Evolutionary conservation across 202 grass and related monocot genomes (phyloP), one percentile per base, ranked within the genome.

Genomic region (Schoenoplectus triqueter): DNA sequence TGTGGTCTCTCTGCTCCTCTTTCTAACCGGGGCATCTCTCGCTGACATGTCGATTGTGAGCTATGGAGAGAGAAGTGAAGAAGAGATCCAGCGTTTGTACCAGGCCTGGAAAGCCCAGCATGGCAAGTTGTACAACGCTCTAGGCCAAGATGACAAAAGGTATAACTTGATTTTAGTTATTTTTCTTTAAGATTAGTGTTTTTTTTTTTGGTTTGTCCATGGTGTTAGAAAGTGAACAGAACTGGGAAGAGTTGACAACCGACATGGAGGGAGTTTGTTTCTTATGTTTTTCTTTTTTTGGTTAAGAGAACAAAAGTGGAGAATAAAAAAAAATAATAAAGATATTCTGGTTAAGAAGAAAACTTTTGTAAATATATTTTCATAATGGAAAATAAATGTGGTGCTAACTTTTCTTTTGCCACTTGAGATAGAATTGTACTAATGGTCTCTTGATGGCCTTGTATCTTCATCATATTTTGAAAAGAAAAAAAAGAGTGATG

Each of bases 31-130:
- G 2, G 87, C 68, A 0, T 81, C 84, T 6, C 86, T 86, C 7
- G 81, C 85, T 72, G 94, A 92, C 75, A 90, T 94, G 94, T 97
- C 94, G 48, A 97, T 97, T 79, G 1, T 97, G 22, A 89, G 86
- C 3, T 94, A 94, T 80, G 92, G 88, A 2, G 94, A 89, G 90
- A 75, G 90, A 73, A 97, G 90, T 87, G 94, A 97, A 86, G 88
- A 90, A 83, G 94, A 97, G 88, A 54, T 87, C 42, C 56, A 87
- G 48, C 81, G 89, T 59, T 78, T 97, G 84, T 90, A 97, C 82
- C 81, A 21, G 10, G 83, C 88, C 76, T 97, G 94, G 94, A 92
- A 80, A 88, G 42, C 86, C 5, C 31, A 75, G 73, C 87, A 92
- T 77, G 84, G 89, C 1, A 57, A 83, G 80, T 44, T 78, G 31